Percentiles rank a stretch among this genome's conserved stretches.
phyloP scores from a whole-genome alignment of 2,329 filamentous ascomycete genomes.

The Lecanicillium sp. region DNA sequence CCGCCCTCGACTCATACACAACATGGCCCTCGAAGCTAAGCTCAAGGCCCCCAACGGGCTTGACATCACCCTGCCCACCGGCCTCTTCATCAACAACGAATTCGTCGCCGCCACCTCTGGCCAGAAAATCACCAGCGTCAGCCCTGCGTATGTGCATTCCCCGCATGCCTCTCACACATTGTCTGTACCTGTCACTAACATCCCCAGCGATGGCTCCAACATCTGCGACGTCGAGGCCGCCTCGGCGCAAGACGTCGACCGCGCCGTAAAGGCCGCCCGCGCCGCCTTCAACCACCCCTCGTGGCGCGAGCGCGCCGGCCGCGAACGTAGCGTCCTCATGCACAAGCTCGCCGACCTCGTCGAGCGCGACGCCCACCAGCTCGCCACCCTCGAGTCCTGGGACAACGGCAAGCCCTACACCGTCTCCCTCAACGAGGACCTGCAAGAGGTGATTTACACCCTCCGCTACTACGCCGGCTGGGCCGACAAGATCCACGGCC shows the following conservation, averaged over 20 bases:
- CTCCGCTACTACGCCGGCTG: conserved; percentile 72
- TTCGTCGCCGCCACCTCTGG: conserved; percentile 57
- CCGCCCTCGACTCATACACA: not conserved
- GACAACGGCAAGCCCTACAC: conserved; percentile 68
- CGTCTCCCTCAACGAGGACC: conserved; percentile 60
- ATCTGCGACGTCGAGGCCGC: conserved; percentile 29
- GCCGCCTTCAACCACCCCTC: conserved; percentile 60
- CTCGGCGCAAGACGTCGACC: conserved; percentile 26
- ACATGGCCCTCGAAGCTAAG: conserved; percentile 18
- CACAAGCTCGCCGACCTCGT: conserved; percentile 65
- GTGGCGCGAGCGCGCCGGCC: conserved; percentile 62
- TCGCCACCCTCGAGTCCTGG: conserved; percentile 64
- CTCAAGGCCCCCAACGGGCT: conserved; percentile 51
- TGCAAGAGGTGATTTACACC: conserved; percentile 40
- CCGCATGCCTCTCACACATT: not conserved
- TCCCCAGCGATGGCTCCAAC: conserved; percentile 24
- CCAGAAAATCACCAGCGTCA: conserved; percentile 54
- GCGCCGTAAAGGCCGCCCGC: conserved; percentile 43
- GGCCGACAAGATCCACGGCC: conserved; percentile 72
- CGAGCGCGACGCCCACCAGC: conserved; percentile 50
- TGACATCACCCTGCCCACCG: conserved; percentile 60
- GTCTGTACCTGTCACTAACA: not conserved
- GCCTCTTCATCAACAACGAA: conserved; percentile 74
- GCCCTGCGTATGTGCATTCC: conserved; percentile 32
- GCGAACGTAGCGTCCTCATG: conserved; percentile 64